Base-by-base conservation (phyloP, 164 flowering plant species). In the Liquidambar formosana region DNA sequence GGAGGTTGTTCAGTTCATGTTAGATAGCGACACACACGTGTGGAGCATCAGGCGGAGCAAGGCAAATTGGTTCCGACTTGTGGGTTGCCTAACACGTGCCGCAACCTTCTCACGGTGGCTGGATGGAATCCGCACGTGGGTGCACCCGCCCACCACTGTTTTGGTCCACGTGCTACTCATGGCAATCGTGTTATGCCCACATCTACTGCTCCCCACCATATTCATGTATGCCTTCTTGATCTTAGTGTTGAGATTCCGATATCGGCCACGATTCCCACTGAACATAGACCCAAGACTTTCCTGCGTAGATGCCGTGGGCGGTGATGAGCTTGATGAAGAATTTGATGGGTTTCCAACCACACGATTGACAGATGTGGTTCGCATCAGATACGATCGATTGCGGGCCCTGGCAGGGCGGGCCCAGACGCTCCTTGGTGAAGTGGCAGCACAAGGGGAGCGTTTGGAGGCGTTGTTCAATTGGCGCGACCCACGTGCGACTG, bases 21-120 rank as follows among this genome's bases (percentile, higher is more conserved):
- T 92, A 59, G 99, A 96, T 58, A 59, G 88, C 0, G 97, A 93
- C 67, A 78, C 86, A 52, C 88, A 87, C 75, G 73, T 83, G 74
- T 96, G 96, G 97, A 96, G 99, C 88, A 84, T 96, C 96, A 79
- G 98, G 71, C 68, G 95, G 21, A 92, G 94, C 83, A 93, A 92
- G 80, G 91, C 91, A 1, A 93, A 93, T 63, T 96, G 95, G 97
- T 88, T 89, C 66, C 63, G 98, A 19, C 80, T 89, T 0, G 86
- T 88, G 15, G 87, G 86, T 1, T 85, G 90, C 54, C 67, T 93
- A 61, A 68, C 90, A 1, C 80, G 79, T 14, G 86, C 78, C 0
- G 89, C 87, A 4, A 44, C 88, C 0, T 25, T 90, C 3, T 85
- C 82, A 0, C 76, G 89, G 11, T 92, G 98, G 98, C 61, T 90